Conservation (phyloP, 2,329 filamentous ascomycete genomes). For the Trichoderma gracile region DNA sequence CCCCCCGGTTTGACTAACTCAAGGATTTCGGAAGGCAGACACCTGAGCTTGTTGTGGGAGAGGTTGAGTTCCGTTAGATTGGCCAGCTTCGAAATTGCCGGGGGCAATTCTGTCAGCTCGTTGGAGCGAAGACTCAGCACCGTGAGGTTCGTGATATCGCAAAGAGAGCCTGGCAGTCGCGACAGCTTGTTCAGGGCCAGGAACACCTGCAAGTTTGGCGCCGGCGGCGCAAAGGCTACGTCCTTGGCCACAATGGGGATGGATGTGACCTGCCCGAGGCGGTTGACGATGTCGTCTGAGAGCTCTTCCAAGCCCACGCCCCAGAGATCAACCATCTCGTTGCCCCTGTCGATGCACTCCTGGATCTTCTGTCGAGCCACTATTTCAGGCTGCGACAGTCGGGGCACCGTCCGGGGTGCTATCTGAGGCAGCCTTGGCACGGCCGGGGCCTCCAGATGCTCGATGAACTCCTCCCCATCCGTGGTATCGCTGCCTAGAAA, state of each 20-base stretch:
- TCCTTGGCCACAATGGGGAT: constrained; percentile 57
- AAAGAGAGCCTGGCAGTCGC: constrained; percentile 60
- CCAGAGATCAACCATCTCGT: constrained; percentile 63
- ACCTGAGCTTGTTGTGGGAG: constrained; percentile 61
- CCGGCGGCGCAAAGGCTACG: constrained; percentile 60
- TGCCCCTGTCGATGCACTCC: constrained; percentile 57
- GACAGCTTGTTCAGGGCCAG: constrained; percentile 60
- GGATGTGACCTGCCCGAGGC: constrained; percentile 55
- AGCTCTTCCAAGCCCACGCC: constrained; percentile 55
- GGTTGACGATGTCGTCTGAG: constrained; percentile 58
- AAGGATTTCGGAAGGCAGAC: constrained; percentile 64
- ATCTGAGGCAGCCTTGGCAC: constrained; percentile 44
- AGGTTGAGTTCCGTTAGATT: constrained; percentile 66
- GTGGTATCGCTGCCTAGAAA: constrained; percentile 64
- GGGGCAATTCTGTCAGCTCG: constrained; percentile 59
- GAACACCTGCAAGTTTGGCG: constrained; percentile 62
- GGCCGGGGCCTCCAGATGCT: constrained; percentile 36
- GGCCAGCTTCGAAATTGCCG: constrained; percentile 57
- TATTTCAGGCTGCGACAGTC: constrained; percentile 46
- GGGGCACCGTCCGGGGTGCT: constrained; percentile 35
- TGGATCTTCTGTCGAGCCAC: constrained; percentile 50
- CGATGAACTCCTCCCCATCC: constrained; percentile 46
- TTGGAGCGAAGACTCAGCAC: constrained; percentile 68
- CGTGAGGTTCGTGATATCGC: constrained; percentile 61
- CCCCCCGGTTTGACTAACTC: constrained; percentile 50